Conservation (phyloP, 2,329 filamentous ascomycete genomes). For the Cordyceps javanica region DNA sequence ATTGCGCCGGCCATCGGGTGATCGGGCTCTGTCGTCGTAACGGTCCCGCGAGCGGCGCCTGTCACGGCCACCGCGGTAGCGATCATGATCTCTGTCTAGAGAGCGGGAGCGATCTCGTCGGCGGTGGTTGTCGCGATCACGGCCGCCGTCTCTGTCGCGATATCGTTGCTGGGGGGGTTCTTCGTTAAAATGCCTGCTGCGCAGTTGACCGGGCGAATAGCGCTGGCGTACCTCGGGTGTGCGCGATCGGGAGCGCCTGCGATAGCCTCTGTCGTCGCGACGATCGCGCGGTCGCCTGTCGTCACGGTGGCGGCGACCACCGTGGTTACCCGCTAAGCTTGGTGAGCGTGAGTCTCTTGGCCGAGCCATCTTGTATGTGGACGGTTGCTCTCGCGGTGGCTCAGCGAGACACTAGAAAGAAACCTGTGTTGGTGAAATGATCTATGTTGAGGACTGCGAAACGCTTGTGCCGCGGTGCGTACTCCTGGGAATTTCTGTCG, state of each 20-base stretch:
- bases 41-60: constrained; percentile 59
- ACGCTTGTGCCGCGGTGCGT: constrained; percentile 11
- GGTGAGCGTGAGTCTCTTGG: constrained; percentile 74
- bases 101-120: constrained; percentile 59
- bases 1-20: constrained; percentile 53
- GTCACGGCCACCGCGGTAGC: constrained; percentile 57
- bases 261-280: constrained; percentile 43
- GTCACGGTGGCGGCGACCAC: constrained; percentile 61
- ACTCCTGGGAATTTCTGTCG: constrained; percentile 7
- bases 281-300: constrained; percentile 50
- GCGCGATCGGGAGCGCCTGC: constrained; percentile 54
- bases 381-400: not conserved
- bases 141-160: constrained; percentile 45
- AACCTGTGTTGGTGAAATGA: constrained; percentile 10
- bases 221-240: constrained; percentile 54
- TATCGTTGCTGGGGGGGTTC: constrained; percentile 46
- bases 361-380: constrained; percentile 46
- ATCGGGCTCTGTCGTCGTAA: constrained; percentile 52
- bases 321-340: constrained; percentile 85
- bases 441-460: constrained; percentile 10
- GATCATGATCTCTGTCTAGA: constrained; percentile 59
- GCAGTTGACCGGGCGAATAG: not conserved
- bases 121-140: constrained; percentile 52
- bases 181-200: constrained; percentile 32
- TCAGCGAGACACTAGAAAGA: constrained; percentile 10